A percentile compares a stretch with the other conserved stretches of the same genome.
These are phyloP conservation scores for Sutorius australiensis DNA, from an alignment of 768 basidiomycete genomes.

Conservation along the genomic window DNA sequence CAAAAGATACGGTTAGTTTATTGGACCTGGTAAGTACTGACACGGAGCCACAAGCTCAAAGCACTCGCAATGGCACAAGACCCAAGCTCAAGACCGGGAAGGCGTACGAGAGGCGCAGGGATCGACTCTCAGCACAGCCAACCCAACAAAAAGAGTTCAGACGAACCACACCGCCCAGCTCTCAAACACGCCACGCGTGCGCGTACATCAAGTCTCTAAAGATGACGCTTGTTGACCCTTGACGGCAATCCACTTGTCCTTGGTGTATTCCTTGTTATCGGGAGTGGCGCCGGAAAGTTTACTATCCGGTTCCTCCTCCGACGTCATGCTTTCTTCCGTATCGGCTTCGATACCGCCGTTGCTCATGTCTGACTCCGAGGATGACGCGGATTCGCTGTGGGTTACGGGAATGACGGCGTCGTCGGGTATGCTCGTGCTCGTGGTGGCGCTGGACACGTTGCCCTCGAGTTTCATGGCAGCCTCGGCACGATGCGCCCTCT, in stretches of 20 bases:
- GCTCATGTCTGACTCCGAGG: slow-evolving; percentile 57
- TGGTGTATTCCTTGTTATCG: slow-evolving; percentile 31
- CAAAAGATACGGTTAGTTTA: slow-evolving; percentile 21
- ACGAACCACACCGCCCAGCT: slow-evolving; percentile 2
- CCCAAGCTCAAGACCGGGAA: slow-evolving; percentile 19
- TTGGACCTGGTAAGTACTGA: slow-evolving; percentile 22
- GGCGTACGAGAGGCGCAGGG: background rate
- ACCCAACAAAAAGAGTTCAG: slow-evolving; percentile 12
- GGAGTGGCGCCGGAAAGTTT: slow-evolving; percentile 29
- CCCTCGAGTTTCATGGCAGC: slow-evolving; percentile 29
- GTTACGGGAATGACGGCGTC: slow-evolving; percentile 21
- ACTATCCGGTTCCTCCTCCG: slow-evolving; percentile 57
- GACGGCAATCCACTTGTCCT: slow-evolving; percentile 78
- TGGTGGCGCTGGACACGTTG: slow-evolving; percentile 3
- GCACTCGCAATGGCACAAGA: slow-evolving; percentile 18
- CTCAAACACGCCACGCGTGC: background rate
- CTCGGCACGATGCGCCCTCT: slow-evolving; percentile 40
- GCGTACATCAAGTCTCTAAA: slow-evolving; percentile 9
- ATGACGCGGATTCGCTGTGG: slow-evolving; percentile 37
- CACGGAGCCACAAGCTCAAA: slow-evolving; percentile 14
- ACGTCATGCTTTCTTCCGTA: slow-evolving; percentile 71
- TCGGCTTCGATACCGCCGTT: slow-evolving; percentile 66
- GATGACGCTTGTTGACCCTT: slow-evolving; percentile 42
- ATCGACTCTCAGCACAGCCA: background rate
- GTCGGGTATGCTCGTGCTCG: slow-evolving; percentile 5